Percentiles rank a stretch among this genome's conserved stretches.
These are phyloP conservation scores for Lentinula boryana DNA, from an alignment of 768 basidiomycete genomes.

Conservation along the genomic window DNA sequence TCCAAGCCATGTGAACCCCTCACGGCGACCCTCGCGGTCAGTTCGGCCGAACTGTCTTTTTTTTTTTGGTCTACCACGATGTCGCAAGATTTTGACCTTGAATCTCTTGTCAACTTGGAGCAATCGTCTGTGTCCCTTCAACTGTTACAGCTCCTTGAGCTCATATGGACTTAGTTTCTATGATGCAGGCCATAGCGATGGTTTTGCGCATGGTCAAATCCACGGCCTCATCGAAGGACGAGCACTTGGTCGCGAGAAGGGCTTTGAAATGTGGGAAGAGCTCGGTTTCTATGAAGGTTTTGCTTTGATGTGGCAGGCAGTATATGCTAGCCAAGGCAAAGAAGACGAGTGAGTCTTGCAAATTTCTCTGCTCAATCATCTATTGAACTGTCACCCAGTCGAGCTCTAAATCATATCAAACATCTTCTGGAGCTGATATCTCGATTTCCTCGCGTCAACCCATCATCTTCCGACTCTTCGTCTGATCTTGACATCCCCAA, in stretches of 20 bases:
- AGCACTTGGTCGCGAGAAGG: constrained; percentile 82
- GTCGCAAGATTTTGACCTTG: constrained; percentile 44
- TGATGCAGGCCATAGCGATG: constrained; percentile 68
- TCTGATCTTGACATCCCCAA: constrained; percentile 64
- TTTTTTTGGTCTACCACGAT: not conserved
- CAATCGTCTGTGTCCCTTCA: constrained; percentile 40
- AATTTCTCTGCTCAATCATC: not conserved
- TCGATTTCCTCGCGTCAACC: constrained; percentile 76
- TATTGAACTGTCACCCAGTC: constrained; percentile 28
- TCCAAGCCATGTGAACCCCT: not conserved
- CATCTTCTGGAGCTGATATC: constrained; percentile 66
- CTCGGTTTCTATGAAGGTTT: constrained; percentile 91
- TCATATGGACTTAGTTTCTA: constrained; percentile 60
- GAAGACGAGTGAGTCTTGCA: constrained; percentile 43
- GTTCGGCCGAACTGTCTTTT: not conserved
- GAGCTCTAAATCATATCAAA: constrained; percentile 55
- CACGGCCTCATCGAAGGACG: constrained; percentile 91
- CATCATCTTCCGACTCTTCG: constrained; percentile 35
- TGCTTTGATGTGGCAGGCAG: constrained; percentile 61
- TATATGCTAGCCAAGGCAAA: constrained; percentile 35
- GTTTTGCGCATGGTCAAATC: constrained; percentile 78
- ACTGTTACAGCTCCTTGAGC: not conserved
- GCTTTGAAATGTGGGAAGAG: constrained; percentile 97
- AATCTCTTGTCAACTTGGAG: constrained; percentile 55
- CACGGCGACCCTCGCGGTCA: not conserved